These are phyloP conservation scores for Paramecium primaurelia DNA, from an alignment of 73 alveolate species.

Conservation along the genomic window DNA sequence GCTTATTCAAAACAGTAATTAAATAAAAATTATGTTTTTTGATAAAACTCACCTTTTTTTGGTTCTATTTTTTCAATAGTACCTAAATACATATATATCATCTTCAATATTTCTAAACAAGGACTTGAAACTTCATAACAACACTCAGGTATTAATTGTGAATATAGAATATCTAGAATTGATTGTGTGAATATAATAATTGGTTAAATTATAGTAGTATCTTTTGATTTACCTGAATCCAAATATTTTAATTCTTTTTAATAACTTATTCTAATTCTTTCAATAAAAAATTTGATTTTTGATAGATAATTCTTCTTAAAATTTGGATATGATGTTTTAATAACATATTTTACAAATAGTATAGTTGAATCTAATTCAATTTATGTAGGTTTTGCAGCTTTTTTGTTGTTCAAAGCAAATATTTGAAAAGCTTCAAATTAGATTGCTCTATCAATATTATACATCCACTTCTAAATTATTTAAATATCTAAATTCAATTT, in stretches of 20 bases:
- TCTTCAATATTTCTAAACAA: neutral
- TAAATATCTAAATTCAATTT: neutral
- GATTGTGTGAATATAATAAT: neutral
- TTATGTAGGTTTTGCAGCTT: neutral
- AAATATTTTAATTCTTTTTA: neutral
- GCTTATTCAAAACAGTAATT: neutral
- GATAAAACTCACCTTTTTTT: neutral
- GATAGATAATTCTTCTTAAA: neutral
- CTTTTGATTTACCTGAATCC: neutral
- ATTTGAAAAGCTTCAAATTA: conserved; percentile 27
- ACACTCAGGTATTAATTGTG: conserved; percentile 21
- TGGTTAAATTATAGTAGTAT: neutral
- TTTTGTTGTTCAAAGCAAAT: neutral
- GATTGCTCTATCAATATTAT: neutral
- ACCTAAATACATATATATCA: neutral
- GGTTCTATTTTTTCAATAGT: neutral
- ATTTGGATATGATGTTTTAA: conserved; percentile 37
- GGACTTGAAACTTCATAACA: conserved; percentile 43
- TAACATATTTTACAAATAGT: neutral
- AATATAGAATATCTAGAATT: neutral
- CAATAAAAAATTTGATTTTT: neutral
- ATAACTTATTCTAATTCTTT: neutral
- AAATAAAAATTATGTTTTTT: neutral
- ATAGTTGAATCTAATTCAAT: neutral
- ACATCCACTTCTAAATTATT: neutral